Conservation (phyloP, 2,329 filamentous ascomycete genomes). For the Botryosphaeria agaves region DNA sequence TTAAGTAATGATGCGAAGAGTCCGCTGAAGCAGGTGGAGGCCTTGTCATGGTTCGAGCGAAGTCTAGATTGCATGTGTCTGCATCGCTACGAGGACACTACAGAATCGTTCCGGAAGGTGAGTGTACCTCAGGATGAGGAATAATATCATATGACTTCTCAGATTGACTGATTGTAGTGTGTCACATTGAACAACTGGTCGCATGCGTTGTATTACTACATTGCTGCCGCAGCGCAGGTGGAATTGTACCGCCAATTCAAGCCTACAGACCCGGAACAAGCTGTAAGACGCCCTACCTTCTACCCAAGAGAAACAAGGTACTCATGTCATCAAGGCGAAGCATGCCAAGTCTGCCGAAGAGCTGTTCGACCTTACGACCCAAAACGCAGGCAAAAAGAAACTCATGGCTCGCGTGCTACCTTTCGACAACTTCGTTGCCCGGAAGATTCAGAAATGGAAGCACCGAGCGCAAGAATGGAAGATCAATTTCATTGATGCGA, state of each 20-base stretch:
- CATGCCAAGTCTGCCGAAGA: slow-evolving; percentile 40
- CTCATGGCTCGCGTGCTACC: slow-evolving; percentile 83
- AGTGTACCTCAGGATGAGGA: not conserved
- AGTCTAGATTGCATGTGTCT: slow-evolving; percentile 62
- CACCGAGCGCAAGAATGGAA: slow-evolving; percentile 49
- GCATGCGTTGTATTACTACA: slow-evolving; percentile 76
- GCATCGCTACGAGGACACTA: slow-evolving; percentile 59
- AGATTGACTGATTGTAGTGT: slow-evolving; percentile 28
- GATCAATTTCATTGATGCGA: slow-evolving; percentile 57
- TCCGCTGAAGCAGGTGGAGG: slow-evolving; percentile 76
- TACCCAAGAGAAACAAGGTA: too few relatives aligned
- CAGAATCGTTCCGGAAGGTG: slow-evolving; percentile 52
- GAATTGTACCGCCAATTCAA: slow-evolving; percentile 58
- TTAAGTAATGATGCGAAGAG: slow-evolving; percentile 40
- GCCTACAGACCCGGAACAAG: slow-evolving; percentile 25
- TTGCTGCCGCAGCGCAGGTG: slow-evolving; percentile 61
- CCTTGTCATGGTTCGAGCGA: slow-evolving; percentile 71
- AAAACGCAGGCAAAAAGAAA: slow-evolving; percentile 64
- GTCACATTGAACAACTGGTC: slow-evolving; percentile 81
- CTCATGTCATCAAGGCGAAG: too few relatives aligned
- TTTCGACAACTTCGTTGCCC: slow-evolving; percentile 69
- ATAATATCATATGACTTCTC: slow-evolving; percentile 6
- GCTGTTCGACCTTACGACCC: slow-evolving; percentile 53
- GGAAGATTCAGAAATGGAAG: slow-evolving; percentile 83
- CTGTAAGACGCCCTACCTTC: too few relatives aligned